Base-by-base conservation (phyloP, 306 rosid genomes). In the Ziziphus jujuba region DNA sequence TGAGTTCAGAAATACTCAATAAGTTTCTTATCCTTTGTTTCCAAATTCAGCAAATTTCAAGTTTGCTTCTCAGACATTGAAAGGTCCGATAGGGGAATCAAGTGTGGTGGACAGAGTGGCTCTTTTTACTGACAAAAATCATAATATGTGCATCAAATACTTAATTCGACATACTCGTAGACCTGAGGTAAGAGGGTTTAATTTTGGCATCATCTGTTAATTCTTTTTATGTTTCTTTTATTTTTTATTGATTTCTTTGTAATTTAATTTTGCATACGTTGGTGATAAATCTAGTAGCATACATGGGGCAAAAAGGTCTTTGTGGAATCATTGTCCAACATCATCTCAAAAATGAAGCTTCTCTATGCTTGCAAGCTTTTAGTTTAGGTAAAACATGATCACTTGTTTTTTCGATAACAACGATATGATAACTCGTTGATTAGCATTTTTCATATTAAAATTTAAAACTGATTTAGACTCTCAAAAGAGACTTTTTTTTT, bases 331-430 rank as follows among this genome's bases (percentile, higher is more conserved):
- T 93, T 75, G 89, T 93, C 70, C 93, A 77, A 59, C 97, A 93
- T n/a, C n/a, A 86, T 93, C 38, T 93, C 90, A 23, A 84, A 86
- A 58, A 70, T 88, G 91, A 88, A 86, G 75, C 85, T 93, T 38
- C 97, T 97, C n/a, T 93, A 93, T 69, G 95, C 98, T 20, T 93
- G 98, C 91, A 93, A 90, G 78, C 97, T 93, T 76, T 80, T 93
- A 74, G 81, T 93, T 71, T 96, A 93, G 93, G 97, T 91, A 67
- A 45, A 19, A 14, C 44, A 14, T n/a, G 22, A 12, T 20, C 38
- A 38, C 53, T 55, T n/a, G 16, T 55, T 25, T 20, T n/a, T n/a
- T n/a, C n/a, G n/a, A n/a, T n/a, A n/a, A n/a, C n/a, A n/a, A n/a
- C n/a, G n/a, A n/a, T n/a, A n/a, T n/a, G n/a, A n/a, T n/a, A n/a